Percentiles rank a stretch among this genome's conserved stretches.
These are phyloP conservation scores for Diaporthe sp. DNA, from an alignment of 2,329 filamentous ascomycete genomes.

Conservation along the genomic window DNA sequence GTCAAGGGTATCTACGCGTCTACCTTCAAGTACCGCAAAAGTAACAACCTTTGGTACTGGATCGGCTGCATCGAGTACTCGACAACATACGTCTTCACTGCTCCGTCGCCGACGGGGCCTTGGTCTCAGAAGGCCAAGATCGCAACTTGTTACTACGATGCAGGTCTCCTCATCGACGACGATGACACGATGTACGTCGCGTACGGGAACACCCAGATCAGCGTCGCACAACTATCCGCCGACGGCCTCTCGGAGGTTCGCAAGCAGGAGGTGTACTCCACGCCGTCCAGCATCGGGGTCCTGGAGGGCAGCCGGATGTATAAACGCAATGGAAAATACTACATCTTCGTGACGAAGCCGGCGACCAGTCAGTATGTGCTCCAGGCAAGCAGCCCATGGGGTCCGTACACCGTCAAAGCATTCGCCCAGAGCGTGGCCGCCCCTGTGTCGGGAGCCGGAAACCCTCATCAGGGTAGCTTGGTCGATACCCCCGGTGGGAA, in stretches of 20 bases:
- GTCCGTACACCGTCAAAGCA: conserved; percentile 60
- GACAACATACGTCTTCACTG: conserved; percentile 64
- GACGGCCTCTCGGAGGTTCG: conserved; percentile 59
- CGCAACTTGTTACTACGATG: conserved; percentile 66
- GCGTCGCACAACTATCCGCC: conserved; percentile 60
- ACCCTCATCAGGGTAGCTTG: not conserved
- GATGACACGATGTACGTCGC: conserved; percentile 69
- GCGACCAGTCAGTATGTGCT: conserved; percentile 58
- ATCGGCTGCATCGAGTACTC: conserved; percentile 63
- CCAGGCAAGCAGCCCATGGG: conserved; percentile 60
- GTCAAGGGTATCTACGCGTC: conserved; percentile 67
- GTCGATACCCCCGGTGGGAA: not conserved
- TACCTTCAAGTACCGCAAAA: conserved; percentile 61
- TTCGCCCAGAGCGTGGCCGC: conserved; percentile 50
- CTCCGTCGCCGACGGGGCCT: conserved; percentile 51
- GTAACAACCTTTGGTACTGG: conserved; percentile 64
- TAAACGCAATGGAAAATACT: conserved; percentile 65
- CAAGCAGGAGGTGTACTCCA: conserved; percentile 55
- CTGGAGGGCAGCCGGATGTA: conserved; percentile 68
- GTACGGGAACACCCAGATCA: conserved; percentile 61
- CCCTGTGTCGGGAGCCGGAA: not conserved
- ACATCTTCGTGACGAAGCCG: conserved; percentile 61
- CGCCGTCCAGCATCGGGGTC: conserved; percentile 45
- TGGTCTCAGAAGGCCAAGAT: conserved; percentile 53
- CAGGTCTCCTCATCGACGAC: conserved; percentile 66